Evolutionary conservation across 2,329 filamentous ascomycete genomes (phyloP).

Genomic region (Colletotrichum abscissum): DNA sequence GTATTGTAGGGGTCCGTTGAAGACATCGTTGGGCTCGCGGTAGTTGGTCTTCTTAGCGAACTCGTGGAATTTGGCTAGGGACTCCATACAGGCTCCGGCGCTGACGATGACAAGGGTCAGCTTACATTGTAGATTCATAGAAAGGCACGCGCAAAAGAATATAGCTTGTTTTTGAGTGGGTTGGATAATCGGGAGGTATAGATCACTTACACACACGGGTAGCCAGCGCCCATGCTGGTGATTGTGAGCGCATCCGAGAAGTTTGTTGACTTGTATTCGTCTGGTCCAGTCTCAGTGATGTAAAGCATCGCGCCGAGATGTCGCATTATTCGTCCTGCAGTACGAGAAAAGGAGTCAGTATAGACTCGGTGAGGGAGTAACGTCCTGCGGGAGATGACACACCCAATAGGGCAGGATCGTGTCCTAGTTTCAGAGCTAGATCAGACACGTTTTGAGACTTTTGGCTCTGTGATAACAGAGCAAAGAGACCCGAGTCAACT

Average conservation of each 20-base stretch:
- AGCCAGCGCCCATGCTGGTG: conserved; percentile 48
- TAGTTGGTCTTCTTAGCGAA: conserved; percentile 44
- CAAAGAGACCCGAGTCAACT: conserved; percentile 49
- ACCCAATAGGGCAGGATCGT: conserved; percentile 14
- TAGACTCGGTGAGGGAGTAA: no score
- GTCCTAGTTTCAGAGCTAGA: neutral
- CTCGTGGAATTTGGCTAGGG: conserved; percentile 40
- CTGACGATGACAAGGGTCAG: conserved; percentile 5
- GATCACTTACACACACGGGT: conserved; percentile 43
- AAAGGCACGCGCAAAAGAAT: no score
- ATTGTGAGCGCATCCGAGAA: conserved; percentile 49
- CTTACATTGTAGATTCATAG: neutral
- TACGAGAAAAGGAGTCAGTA: neutral
- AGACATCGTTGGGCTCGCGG: conserved; percentile 43
- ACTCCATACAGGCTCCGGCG: conserved; percentile 36
- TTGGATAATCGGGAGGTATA: neutral
- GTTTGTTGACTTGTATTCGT: conserved; percentile 52
- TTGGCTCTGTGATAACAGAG: conserved; percentile 42
- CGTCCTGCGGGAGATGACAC: neutral
- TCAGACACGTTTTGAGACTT: conserved; percentile 1
- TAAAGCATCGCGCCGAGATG: conserved; percentile 54
- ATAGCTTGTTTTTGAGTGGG: neutral
- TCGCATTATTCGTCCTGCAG: conserved; percentile 45
- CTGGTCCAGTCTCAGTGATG: conserved; percentile 46
- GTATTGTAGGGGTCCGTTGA: conserved; percentile 44